Conservation (phyloP, 352 stramenopile genomes). For the Globisporangium radiosum region DNA sequence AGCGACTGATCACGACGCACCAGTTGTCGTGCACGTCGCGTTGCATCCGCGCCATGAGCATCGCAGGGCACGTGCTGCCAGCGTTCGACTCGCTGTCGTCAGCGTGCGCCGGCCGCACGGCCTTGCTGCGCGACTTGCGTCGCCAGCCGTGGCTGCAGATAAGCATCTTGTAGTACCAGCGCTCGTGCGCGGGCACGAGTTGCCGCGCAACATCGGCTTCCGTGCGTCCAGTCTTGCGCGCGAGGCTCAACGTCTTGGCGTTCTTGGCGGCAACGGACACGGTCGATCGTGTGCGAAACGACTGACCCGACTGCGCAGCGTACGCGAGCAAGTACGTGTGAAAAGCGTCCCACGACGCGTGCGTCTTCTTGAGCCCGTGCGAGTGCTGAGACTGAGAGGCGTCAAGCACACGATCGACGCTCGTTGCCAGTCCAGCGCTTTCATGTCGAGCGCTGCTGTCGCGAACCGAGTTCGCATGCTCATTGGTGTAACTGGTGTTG, state of each 20-base stretch:
- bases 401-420: no score
- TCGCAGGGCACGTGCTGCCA: slow-evolving; percentile 39
- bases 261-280: slow-evolving; percentile 58
- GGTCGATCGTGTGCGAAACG: slow-evolving; percentile 71
- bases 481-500: background rate
- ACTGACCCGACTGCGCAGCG: slow-evolving; percentile 44
- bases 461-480: background rate
- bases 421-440: no score
- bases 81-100: slow-evolving; percentile 1
- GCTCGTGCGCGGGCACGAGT: slow-evolving; percentile 43
- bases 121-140: slow-evolving; percentile 47
- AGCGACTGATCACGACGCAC: slow-evolving; percentile 62
- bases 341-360: slow-evolving; percentile 56
- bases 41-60: slow-evolving; percentile 62
- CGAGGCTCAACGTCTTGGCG: slow-evolving; percentile 35
- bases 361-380: slow-evolving; percentile 33
- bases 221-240: slow-evolving; percentile 29
- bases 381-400: background rate
- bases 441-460: slow-evolving; percentile 4
- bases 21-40: slow-evolving; percentile 55
- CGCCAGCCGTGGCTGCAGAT: slow-evolving; percentile 77
- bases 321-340: slow-evolving; percentile 52
- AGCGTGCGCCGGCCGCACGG: slow-evolving; percentile 1
- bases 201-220: slow-evolving; percentile 16
- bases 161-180: slow-evolving; percentile 75